Percentiles rank a stretch among this genome's conserved stretches.
Conservation (phyloP, 768 basidiomycete species). For the Boletellus ananas region DNA sequence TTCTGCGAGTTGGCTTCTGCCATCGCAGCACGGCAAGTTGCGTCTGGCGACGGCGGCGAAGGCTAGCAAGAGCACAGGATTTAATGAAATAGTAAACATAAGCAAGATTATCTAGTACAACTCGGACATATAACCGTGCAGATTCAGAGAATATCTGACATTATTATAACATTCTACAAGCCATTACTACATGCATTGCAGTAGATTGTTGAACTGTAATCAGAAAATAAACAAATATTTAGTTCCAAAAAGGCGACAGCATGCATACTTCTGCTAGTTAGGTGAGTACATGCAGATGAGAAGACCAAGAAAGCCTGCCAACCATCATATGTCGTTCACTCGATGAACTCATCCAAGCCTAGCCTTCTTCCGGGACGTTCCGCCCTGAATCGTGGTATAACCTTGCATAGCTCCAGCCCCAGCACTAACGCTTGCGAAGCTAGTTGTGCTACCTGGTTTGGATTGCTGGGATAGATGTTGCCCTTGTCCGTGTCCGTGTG, state of each 20-base stretch:
- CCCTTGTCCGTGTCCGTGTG: constrained; percentile 46
- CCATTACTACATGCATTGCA: no score
- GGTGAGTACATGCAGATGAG: no score
- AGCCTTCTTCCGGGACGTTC: constrained; percentile 55
- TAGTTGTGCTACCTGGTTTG: constrained; percentile 58
- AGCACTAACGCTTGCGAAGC: constrained; percentile 62
- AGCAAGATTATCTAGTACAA: not conserved
- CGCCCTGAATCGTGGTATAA: constrained; percentile 31
- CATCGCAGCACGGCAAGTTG: constrained; percentile 17
- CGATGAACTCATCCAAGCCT: constrained; percentile 42
- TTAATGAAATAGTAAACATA: not conserved
- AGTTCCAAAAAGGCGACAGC: no score
- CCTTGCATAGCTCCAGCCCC: constrained; percentile 39
- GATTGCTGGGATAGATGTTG: constrained; percentile 34
- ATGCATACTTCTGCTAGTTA: no score
- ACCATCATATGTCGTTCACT: no score
- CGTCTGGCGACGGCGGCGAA: constrained; percentile 3
- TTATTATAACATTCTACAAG: no score
- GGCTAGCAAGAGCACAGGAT: constrained; percentile 12
- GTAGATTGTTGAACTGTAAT: no score
- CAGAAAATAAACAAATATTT: no score
- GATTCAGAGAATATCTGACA: no score
- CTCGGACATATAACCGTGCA: no score
- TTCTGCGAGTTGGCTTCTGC: constrained; percentile 20
- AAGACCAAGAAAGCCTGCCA: not conserved